Conservation (phyloP, 352 stramenopile species). For the Globisporangium solare region DNA sequence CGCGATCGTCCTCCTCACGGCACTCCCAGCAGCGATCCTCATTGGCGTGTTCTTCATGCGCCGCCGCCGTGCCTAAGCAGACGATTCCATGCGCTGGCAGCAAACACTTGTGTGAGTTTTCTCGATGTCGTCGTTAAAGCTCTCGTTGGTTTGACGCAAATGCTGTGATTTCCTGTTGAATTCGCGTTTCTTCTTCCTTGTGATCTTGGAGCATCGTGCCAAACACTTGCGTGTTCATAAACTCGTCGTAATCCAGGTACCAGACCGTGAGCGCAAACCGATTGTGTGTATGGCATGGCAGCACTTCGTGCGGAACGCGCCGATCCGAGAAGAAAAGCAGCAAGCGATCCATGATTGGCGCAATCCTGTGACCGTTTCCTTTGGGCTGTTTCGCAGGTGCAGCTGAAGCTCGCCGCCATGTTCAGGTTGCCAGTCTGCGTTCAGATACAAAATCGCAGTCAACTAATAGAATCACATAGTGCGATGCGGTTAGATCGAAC, state of each 20-base stretch:
- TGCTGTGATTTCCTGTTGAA: conserved; percentile 23
- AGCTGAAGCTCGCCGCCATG: conserved; percentile 34
- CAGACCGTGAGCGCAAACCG: conserved; percentile 57
- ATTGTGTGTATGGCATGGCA: conserved; percentile 9
- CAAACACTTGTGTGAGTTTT: not conserved
- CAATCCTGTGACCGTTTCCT: not conserved
- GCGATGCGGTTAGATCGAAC: too few relatives aligned
- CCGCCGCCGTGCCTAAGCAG: conserved; percentile 1
- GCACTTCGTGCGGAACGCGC: conserved; percentile 43
- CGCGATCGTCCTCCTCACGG: conserved; percentile 13
- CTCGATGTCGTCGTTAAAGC: not conserved
- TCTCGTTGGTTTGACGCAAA: conserved; percentile 1
- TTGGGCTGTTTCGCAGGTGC: conserved; percentile 10
- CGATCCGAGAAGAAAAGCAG: conserved; percentile 47
- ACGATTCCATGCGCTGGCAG: not conserved
- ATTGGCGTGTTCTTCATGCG: conserved; percentile 12
- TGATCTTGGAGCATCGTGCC: conserved; percentile 6
- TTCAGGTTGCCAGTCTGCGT: conserved; percentile 21
- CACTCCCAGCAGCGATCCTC: conserved; percentile 11
- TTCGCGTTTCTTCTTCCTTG: conserved; percentile 13
- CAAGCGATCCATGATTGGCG: conserved; percentile 13
- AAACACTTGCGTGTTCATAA: conserved; percentile 39
- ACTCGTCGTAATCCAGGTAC: conserved; percentile 59
- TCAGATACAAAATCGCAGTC: conserved; percentile 55
- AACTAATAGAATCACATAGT: conserved; percentile 13